Conservation (phyloP, 2,329 filamentous ascomycete species). For the Fusarium scirpi region DNA sequence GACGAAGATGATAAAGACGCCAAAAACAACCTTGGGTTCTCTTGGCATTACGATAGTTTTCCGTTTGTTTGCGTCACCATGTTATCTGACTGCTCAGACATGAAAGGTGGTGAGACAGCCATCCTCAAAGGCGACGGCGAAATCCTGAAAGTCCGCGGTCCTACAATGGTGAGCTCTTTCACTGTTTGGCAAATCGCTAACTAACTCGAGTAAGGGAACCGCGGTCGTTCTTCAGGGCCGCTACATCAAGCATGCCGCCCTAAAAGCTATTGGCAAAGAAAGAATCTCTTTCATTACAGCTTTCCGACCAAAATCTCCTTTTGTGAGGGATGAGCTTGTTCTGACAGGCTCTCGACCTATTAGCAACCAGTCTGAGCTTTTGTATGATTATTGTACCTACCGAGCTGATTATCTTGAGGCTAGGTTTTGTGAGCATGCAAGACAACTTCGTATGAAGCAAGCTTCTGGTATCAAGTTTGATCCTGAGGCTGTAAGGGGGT, state of each 20-base stretch:
- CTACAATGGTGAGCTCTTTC: background rate
- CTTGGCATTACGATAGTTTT: background rate
- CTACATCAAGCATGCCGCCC: background rate
- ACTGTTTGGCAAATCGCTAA: background rate
- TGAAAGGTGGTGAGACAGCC: background rate
- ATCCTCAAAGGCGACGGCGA: background rate
- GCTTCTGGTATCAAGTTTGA: background rate
- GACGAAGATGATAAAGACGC: slow-evolving; percentile 37
- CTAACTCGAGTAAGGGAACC: background rate
- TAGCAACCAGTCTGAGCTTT: background rate
- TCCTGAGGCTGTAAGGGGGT: background rate
- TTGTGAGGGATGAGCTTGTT: background rate
- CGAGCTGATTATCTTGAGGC: background rate
- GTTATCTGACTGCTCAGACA: background rate
- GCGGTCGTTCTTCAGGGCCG: background rate
- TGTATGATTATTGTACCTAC: background rate
- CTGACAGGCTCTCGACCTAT: background rate
- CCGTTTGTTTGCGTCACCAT: background rate
- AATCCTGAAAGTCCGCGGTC: background rate
- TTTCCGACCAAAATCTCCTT: background rate
- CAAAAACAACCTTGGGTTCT: background rate
- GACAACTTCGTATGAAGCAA: background rate
- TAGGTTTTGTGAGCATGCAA: background rate
- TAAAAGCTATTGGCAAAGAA: background rate
- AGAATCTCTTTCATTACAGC: background rate